Conservation (phyloP, 2,329 filamentous ascomycete species). For the Ascochyta fabae region DNA sequence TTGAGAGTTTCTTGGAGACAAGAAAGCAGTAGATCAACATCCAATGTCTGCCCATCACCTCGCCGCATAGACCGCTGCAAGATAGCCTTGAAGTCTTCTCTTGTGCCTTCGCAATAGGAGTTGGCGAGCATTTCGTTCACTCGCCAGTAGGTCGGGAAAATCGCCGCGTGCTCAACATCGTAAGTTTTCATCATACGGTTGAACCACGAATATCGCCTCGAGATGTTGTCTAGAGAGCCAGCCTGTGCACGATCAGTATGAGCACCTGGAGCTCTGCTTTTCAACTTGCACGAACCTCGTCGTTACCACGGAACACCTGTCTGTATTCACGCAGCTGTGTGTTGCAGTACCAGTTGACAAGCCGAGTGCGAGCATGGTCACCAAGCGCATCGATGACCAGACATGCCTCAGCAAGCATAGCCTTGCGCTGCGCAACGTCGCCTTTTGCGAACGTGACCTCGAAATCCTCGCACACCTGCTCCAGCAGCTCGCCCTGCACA, state of each 20-base stretch:
- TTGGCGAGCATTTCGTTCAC: conserved; percentile 90
- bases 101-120: conserved; percentile 92
- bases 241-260: conserved; percentile 56
- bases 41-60: conserved; percentile 76
- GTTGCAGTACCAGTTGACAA: conserved; percentile 98
- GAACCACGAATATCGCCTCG: conserved; percentile 94
- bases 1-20: conserved; percentile 96
- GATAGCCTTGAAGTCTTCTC: conserved; percentile 94
- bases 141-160: conserved; percentile 88
- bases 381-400: conserved; percentile 94
- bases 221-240: conserved; percentile 94
- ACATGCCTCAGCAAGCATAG: conserved; percentile 83
- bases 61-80: conserved; percentile 85
- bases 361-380: conserved; percentile 78
- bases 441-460: conserved; percentile 92
- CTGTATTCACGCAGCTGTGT: conserved; percentile 94
- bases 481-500: conserved; percentile 86
- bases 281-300: conserved; percentile 62
- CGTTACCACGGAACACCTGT: conserved; percentile 93
- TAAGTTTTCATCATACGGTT: conserved; percentile 94
- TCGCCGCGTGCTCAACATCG: conserved; percentile 86
- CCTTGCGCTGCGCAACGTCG: conserved; percentile 74
- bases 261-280: neutral
- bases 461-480: conserved; percentile 99
- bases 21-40: conserved; percentile 86